Conservation (phyloP, 495 filamentous ascomycete species). For the Glutinoglossum americanum region DNA sequence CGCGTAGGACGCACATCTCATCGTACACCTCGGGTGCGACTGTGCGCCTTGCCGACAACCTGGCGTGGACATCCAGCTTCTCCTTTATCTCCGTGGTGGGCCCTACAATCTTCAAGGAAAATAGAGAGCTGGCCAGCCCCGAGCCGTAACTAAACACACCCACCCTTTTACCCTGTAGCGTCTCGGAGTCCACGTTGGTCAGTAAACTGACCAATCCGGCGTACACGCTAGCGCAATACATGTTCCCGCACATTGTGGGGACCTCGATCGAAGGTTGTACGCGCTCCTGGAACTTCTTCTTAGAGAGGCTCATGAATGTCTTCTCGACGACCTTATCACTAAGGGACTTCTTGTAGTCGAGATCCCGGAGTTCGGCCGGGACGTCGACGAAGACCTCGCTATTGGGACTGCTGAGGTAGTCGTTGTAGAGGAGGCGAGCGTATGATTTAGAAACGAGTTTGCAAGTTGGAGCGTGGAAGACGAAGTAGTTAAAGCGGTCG, state of each 20-base stretch:
- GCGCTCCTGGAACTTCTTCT: constrained; percentile 85
- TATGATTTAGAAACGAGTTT: constrained; percentile 94
- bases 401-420: constrained; percentile 63
- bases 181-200: constrained; percentile 44
- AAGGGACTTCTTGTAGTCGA: constrained; percentile 70
- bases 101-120: constrained; percentile 67
- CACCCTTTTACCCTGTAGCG: constrained; percentile 65
- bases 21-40: constrained; percentile 77
- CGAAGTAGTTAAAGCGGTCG: constrained; percentile 88
- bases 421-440: constrained; percentile 88
- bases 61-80: constrained; percentile 59
- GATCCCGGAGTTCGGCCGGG: constrained; percentile 60
- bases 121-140: constrained; percentile 74
- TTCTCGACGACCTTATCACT: constrained; percentile 92
- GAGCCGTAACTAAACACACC: constrained; percentile 90
- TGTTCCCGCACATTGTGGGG: constrained; percentile 92
- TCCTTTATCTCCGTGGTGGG: constrained; percentile 53
- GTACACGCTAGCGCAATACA: constrained; percentile 95
- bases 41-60: constrained; percentile 44
- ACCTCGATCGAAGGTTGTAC: constrained; percentile 69
- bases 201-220: constrained; percentile 61
- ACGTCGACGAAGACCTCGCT: constrained; percentile 68
- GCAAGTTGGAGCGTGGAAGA: constrained; percentile 94
- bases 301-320: constrained; percentile 82
- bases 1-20: constrained; percentile 82